Conservation (phyloP, 768 basidiomycete genomes). For the Macrocybe gigantea region DNA sequence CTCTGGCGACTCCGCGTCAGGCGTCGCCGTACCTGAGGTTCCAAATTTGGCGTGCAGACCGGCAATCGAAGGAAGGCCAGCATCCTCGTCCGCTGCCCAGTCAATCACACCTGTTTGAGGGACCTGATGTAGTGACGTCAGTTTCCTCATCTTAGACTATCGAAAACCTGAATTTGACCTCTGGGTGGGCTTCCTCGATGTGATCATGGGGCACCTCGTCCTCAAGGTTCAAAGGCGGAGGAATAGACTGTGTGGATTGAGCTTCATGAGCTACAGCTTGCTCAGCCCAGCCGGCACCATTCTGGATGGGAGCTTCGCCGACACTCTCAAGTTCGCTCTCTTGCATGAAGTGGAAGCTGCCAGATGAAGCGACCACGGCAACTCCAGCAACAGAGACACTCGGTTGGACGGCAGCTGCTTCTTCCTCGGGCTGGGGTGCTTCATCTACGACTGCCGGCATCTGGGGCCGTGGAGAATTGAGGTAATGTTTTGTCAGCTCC, state of each 20-base stretch:
- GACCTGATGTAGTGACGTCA: constrained; percentile 4
- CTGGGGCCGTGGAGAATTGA: constrained; percentile 37
- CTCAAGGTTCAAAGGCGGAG: constrained; percentile 7
- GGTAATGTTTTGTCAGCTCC: constrained; percentile 48
- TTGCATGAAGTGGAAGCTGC: constrained; percentile 77
- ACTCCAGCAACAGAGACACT: constrained; percentile 23
- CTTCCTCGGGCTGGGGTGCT: constrained; percentile 31
- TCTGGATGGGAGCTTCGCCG: constrained; percentile 34
- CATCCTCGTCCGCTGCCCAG: constrained; percentile 83
- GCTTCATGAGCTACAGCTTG: constrained; percentile 25
- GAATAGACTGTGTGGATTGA: constrained; percentile 14
- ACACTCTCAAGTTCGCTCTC: constrained; percentile 65
- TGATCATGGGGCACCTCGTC: constrained; percentile 13
- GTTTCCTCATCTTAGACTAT: not conserved
- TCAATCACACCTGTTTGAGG: constrained; percentile 43
- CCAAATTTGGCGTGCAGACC: constrained; percentile 74
- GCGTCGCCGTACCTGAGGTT: constrained; percentile 66
- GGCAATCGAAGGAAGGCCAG: constrained; percentile 71
- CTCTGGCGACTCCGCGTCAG: constrained; percentile 34
- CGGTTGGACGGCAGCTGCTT: constrained; percentile 16
- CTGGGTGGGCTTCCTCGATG: constrained; percentile 6
- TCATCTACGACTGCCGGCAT: not conserved
- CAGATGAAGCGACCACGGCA: constrained; percentile 35
- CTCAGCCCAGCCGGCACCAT: constrained; percentile 53
- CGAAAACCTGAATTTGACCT: constrained; percentile 5